Base-by-base conservation (phyloP, 2,329 filamentous ascomycete genomes). In the Claviceps sp. region DNA sequence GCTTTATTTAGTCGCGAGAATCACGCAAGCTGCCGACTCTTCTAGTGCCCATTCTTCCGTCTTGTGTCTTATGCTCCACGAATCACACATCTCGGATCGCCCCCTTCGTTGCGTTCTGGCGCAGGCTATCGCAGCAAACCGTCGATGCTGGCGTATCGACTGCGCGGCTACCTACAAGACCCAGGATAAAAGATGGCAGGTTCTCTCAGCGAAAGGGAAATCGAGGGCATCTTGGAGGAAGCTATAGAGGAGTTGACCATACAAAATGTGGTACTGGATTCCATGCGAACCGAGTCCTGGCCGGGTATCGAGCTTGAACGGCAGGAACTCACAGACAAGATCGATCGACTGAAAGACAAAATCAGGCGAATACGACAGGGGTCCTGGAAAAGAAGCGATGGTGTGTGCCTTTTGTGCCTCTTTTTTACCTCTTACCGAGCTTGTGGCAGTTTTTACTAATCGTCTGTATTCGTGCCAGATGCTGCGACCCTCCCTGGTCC, bases 181-280 rank as follows among this genome's bases (percentile, higher is more conserved):
- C 44, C 26, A 6, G 44, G 26, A 34, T 29, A 29, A 44, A 36
- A 46, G 11, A 46, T 46, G 44, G 11, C 44, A 17, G n/a, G 7
- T 6, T 14, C n/a, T 4, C 17, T 13, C 26, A 36, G 16, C 44
- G 11, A 5, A 17, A 13, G 8, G 8, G n/a, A 20, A 4, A 13
- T 17, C n/a, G 16, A 29, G 26, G 3, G 3, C 52, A 56, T 51
- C 9, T 47, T 64, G 17, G 58, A 62, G 46, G 60, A 59, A 17
- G 56, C 74, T 20, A 56, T 56, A 17, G 69, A 73, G 47, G 71
- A 75, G 51, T 59, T 76, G 54, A 62, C 58, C 36, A 63, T 74
- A 20, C 68, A 74, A 53, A 62, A 62, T 46, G 68, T 70, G 48
- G 64, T 76, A 20, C 62, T 76, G 3, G 56, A 59, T 7, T 75